These are phyloP conservation scores for Alopecurus myosuroides DNA, from an alignment of 176 grass and related monocot genomes.

Conservation along the genomic window DNA sequence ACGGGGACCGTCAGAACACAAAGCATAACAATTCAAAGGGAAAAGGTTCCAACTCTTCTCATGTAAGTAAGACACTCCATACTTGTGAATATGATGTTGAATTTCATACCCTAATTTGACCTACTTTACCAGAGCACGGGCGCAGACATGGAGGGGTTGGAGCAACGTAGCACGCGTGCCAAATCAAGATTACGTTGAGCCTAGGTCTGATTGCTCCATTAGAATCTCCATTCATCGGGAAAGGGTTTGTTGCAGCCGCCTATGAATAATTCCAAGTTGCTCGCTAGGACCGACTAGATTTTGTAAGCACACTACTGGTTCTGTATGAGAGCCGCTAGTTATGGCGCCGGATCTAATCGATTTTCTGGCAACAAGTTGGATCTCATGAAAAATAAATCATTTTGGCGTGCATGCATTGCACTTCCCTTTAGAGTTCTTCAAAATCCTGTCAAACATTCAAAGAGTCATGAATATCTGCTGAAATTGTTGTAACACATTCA, in stretches of 20 bases:
- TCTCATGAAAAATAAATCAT: neutral
- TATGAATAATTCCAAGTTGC: neutral
- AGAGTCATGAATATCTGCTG: neutral
- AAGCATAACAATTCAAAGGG: neutral
- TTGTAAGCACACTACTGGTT: neutral
- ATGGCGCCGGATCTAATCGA: neutral
- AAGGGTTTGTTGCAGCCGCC: neutral
- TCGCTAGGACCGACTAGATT: neutral
- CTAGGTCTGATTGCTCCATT: conserved; percentile 68
- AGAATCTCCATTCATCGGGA: conserved; percentile 57
- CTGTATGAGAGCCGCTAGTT: neutral
- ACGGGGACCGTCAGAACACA: neutral
- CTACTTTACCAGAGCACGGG: conserved; percentile 47
- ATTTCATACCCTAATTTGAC: conserved; percentile 27
- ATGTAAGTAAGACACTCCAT: conserved; percentile 31
- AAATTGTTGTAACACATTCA: neutral
- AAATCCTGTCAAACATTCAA: neutral
- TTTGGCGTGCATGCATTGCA: neutral
- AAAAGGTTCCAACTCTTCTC: neutral
- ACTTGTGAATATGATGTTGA: neutral
- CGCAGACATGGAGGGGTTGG: conserved; percentile 21
- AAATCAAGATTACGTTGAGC: conserved; percentile 70
- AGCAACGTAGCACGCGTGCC: conserved; percentile 34
- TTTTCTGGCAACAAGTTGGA: neutral
- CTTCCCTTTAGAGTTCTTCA: neutral